Conservation (phyloP, 164 flowering plant species). For the Chloranthus sessilifolius region DNA sequence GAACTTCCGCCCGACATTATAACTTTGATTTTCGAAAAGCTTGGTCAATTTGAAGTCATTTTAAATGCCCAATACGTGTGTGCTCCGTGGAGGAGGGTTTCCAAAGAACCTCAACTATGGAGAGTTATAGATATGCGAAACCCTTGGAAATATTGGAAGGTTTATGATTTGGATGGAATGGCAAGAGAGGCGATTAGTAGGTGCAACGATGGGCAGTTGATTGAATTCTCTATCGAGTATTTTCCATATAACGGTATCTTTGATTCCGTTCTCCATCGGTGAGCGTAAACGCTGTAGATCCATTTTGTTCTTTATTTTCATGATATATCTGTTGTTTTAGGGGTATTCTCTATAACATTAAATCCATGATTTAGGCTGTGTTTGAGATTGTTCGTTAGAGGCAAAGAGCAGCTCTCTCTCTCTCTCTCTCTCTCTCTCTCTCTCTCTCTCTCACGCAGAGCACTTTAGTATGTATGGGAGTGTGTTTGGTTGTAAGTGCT, state of each 20-base stretch:
- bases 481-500: no score
- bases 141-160: no score
- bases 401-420: no score
- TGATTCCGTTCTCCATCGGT: slow-evolving; percentile 29
- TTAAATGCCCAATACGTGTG: slow-evolving; percentile 5
- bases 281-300: background rate
- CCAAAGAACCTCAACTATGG: slow-evolving; percentile 4
- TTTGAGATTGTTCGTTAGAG: no score
- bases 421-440: no score
- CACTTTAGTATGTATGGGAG: no score
- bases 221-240: slow-evolving; percentile 28
- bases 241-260: slow-evolving; percentile 36
- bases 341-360: no score
- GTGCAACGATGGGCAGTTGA: slow-evolving; percentile 41
- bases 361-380: no score
- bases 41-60: slow-evolving; percentile 1
- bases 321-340: no score
- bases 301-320: background rate
- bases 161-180: slow-evolving; percentile 23
- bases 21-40: slow-evolving; percentile 2
- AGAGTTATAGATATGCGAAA: background rate
- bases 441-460: no score
- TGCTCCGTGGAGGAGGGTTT: background rate
- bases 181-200: slow-evolving; percentile 42
- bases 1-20: slow-evolving; percentile 6